A percentile compares a stretch with the other conserved stretches of the same genome.
Conservation (phyloP, 2,329 filamentous ascomycete species). For the Epichloe aotearoae region DNA sequence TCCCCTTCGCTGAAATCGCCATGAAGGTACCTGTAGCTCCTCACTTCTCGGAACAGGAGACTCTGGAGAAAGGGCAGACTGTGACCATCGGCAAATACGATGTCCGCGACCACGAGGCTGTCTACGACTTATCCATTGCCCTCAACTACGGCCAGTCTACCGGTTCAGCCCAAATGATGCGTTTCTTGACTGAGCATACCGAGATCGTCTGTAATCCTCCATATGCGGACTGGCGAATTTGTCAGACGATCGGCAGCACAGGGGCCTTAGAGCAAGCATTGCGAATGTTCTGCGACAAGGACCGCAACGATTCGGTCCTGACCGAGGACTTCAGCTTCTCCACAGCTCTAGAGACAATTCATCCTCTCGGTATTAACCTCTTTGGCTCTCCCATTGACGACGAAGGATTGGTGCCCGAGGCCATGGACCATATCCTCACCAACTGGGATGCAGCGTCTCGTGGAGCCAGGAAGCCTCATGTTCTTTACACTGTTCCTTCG, state of each 20-base stretch:
- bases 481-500: constrained; percentile 52
- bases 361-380: constrained; percentile 37
- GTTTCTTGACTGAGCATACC: constrained; percentile 89
- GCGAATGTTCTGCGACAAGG: constrained; percentile 61
- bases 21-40: constrained; percentile 60
- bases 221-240: constrained; percentile 81
- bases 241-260: constrained; percentile 75
- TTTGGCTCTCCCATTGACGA: constrained; percentile 39
- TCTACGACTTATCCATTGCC: constrained; percentile 67
- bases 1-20: constrained; percentile 71
- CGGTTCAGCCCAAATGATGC: constrained; percentile 74
- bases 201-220: constrained; percentile 79
- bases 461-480: constrained; percentile 35
- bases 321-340: constrained; percentile 90
- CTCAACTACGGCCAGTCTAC: constrained; percentile 89
- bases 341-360: constrained; percentile 48
- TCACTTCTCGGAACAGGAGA: constrained; percentile 57
- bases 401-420: constrained; percentile 37
- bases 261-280: constrained; percentile 72
- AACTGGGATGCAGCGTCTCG: constrained; percentile 34
- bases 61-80: constrained; percentile 42
- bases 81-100: constrained; percentile 75
- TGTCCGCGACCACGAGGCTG: constrained; percentile 41
- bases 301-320: constrained; percentile 62
- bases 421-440: constrained; percentile 36